Conservation (phyloP, 2,329 filamentous ascomycete species). For the Paraphaeosphaeria sporulosa region DNA sequence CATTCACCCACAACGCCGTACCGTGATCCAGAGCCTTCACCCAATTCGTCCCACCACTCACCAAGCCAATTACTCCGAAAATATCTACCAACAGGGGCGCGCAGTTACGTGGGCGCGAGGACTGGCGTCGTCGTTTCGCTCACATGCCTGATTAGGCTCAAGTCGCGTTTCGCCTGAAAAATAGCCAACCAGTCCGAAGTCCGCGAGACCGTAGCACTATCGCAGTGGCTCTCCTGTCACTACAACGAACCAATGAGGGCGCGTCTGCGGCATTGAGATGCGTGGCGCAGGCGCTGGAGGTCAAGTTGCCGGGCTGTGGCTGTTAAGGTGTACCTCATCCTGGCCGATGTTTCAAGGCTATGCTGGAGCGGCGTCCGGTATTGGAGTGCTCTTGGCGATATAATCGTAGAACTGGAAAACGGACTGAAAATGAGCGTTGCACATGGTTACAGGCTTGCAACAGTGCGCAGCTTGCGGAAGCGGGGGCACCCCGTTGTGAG, state of each 20-base stretch:
- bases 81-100: neutral
- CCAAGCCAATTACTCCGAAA: neutral
- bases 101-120: neutral
- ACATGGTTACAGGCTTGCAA: neutral
- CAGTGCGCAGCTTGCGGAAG: conserved; percentile 1
- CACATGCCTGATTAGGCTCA: conserved; percentile 22
- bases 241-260: conserved; percentile 16
- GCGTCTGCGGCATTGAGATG: neutral
- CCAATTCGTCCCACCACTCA: neutral
- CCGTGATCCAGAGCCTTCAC: neutral
- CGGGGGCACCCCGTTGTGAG: neutral
- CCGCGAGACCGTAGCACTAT: conserved; percentile 13
- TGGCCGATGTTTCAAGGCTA: conserved; percentile 3
- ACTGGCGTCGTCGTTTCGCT: conserved; percentile 13
- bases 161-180: conserved; percentile 21
- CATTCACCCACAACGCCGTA: neutral
- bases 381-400: neutral
- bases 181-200: conserved; percentile 20
- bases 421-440: neutral
- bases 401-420: neutral
- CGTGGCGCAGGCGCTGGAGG: conserved; percentile 23
- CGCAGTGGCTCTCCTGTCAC: conserved; percentile 1
- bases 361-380: neutral
- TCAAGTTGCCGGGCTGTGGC: neutral
- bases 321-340: neutral